A percentile compares a stretch with the other conserved stretches of the same genome.
phyloP scores from a whole-genome alignment of 768 basidiomycete genomes.

The Cystobasidium ongulense region DNA sequence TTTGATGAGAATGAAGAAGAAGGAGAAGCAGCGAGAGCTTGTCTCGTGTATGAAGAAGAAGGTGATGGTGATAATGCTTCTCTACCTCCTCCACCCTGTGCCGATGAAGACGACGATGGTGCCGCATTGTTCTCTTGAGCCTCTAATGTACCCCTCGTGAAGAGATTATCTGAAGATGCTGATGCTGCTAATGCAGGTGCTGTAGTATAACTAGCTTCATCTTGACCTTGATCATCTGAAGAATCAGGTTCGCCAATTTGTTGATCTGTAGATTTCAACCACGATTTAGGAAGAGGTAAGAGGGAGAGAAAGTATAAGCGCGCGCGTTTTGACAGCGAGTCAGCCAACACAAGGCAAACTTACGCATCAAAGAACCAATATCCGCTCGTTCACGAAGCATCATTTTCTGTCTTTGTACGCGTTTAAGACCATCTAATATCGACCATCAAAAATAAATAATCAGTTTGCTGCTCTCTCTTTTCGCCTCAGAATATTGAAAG shows the following conservation, averaged over 20 bases:
- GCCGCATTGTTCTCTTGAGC: neutral
- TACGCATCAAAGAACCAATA: neutral
- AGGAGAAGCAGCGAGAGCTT: neutral
- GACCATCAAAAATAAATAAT: neutral
- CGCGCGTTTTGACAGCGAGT: neutral
- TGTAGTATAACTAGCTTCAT: neutral
- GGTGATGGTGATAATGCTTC: neutral
- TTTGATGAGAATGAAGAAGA: neutral
- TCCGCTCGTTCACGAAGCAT: neutral
- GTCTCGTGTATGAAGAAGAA: neutral
- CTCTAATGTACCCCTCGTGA: neutral
- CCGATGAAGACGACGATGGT: neutral
- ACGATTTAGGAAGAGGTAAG: neutral
- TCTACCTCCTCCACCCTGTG: neutral
- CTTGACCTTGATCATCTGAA: neutral
- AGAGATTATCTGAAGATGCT: neutral
- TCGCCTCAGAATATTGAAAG: neutral
- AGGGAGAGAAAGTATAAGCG: neutral
- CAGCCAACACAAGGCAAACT: no score
- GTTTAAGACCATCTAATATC: neutral
- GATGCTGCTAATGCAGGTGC: constrained; percentile 1
- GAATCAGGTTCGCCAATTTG: neutral
- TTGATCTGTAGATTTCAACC: neutral
- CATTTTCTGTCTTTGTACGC: neutral
- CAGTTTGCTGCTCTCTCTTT: neutral